phyloP scores from a whole-genome alignment of 129 eudicot species.

The Gnaphalium uliginosum region DNA sequence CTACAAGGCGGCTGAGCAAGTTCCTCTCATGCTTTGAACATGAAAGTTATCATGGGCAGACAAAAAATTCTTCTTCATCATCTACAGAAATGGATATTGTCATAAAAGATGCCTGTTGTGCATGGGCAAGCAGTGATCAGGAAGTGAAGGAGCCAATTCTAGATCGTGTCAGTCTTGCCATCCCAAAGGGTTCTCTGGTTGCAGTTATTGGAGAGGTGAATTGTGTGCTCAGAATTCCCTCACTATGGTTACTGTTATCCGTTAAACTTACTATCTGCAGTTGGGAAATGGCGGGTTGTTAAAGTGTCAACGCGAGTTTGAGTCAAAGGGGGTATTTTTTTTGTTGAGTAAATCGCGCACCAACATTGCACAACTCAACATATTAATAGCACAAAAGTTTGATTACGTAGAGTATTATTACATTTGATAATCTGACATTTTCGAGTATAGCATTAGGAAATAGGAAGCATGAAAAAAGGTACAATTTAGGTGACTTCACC shows the following conservation, averaged over 20 bases:
- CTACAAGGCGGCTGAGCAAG: slow-evolving; percentile 73
- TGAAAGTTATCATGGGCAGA: slow-evolving; percentile 24
- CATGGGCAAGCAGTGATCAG: slow-evolving; percentile 68
- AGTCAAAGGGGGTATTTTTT: neutral
- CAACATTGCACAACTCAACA: too few species aligned
- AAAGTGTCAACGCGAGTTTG: neutral
- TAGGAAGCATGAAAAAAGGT: neutral
- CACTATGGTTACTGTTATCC: neutral
- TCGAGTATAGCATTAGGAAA: neutral
- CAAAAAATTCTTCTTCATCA: slow-evolving; percentile 18
- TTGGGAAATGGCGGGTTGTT: neutral
- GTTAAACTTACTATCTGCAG: neutral
- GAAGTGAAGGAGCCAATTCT: slow-evolving; percentile 47
- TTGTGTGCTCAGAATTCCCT: neutral
- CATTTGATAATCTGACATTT: neutral
- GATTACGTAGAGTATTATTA: neutral
- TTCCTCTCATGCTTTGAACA: slow-evolving; percentile 68
- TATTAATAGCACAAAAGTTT: too few species aligned
- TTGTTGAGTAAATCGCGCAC: neutral
- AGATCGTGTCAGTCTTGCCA: slow-evolving; percentile 54
- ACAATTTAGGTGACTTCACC: neutral
- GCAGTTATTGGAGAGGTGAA: slow-evolving; percentile 90
- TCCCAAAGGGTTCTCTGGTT: slow-evolving; percentile 77
- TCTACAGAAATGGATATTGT: slow-evolving; percentile 54
- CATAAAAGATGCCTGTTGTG: slow-evolving; percentile 61